Evolutionary conservation across 1,284 basidiomycete species (phyloP), one percentile per base, ranked within the genome.

Genomic region (Cystobasidiaceae sp.): DNA sequence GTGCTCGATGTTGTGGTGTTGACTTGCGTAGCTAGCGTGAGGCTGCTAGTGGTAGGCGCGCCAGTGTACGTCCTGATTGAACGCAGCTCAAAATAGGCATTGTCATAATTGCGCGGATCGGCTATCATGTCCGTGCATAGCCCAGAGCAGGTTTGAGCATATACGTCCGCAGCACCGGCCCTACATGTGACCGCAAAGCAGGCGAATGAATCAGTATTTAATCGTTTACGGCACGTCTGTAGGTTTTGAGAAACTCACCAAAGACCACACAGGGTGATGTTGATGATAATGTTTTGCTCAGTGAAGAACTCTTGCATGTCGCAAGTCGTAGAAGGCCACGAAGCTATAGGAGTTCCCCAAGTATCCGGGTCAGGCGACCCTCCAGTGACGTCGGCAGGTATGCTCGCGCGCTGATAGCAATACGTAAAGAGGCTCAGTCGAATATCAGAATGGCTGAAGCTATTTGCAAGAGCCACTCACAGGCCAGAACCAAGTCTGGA

Each of bases 341-440:
- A 81, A 11, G 87, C 89, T 19, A 76, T 79, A 8, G 90, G 88
- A 13, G 76, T 75, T 11, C 84, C 83, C 90, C 67, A 68, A 11
- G 49, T 63, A 27, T 59, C 57, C 7, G 67, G 67, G 39, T 66
- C 48, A 17, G 67, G 90, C 17, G 71, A 75, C 56, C 80, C 76
- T 9, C 73, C 73, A 3, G 77, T 78, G 75, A 92, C 85, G 75
- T 93, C 89, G 3, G 69, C 51, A 2, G 90, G 90, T 54, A 93
- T 84, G 15, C 78, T 74, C 21, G 72, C 73, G 39, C 90, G 83
- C 30, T 56, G 32, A 70, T 80, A 39, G 11, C 37, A 90, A 91
- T n/a, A 44, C 15, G 30, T 17, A 1, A 28, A 52, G 6, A 17
- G 4, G 3, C 9, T 37, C 13, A 52, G 51, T 13, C 32, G 23